Base-by-base conservation (phyloP, 2,329 filamentous ascomycete species). In the Gyromitra esculenta region DNA sequence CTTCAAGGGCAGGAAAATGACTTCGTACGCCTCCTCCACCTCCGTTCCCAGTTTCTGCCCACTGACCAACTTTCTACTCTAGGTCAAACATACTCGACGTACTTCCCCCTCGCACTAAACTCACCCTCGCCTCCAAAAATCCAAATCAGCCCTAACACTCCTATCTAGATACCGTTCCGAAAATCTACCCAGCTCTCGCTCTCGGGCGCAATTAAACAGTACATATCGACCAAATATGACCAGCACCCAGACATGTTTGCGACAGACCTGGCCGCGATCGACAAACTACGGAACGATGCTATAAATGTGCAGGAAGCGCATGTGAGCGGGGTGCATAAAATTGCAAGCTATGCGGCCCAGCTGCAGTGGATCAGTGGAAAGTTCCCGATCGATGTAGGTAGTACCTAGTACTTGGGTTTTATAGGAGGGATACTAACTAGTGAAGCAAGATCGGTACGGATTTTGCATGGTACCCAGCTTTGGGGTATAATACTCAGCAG, bases 151-250 rank as follows among this genome's bases (percentile, higher is more conserved):
- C 11, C 70, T 66, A 48, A 71, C 50, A 48, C 21, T 9, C 43
- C 37, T 37, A 35, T 75, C 39, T 15, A 80, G 73, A 87, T 97
- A 78, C 94, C 95, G 7, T 98, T 98, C 84, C 93, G 95, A 81
- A 92, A 91, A 82, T 95, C 94, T 66, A 90, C 92, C 79, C 88
- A 91, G 73, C 87, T 97, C 52, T 91, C 91, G 75, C 88, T 98
- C 77, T 91, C 92, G 71, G 87, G 89, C 77, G 92, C 94, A 64
- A 94, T 99, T 83, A 93, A 92, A 79, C 91, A 96, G 83, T 98
- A 99, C 86, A 98, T 99, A 82, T 97, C 94, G 77, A 91, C 90
- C 84, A 97, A 98, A 87, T 98, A 98, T 91, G 95, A 98, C 84
- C 96, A 99, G 83, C 95, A 97, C 83, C 95, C 96, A 43, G 94